These are phyloP conservation scores for Wickerhamomyces chambardii DNA, from an alignment of 805 yeast genomes.

Conservation along the genomic window DNA sequence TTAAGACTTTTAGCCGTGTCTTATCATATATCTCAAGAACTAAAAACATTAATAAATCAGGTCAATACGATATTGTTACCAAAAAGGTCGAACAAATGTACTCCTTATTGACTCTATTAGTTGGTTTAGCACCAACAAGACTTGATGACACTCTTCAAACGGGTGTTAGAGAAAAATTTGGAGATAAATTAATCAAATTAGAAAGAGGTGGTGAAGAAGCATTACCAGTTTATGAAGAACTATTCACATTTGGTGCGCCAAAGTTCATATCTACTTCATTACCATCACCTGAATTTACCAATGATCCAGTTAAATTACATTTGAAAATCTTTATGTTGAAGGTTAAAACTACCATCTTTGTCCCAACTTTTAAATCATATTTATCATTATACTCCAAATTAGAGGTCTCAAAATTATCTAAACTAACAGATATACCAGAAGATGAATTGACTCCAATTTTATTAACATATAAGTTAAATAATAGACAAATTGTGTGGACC, in stretches of 20 bases:
- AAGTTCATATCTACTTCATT: constrained; percentile 34
- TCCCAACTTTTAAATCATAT: constrained; percentile 33
- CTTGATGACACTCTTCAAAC: constrained; percentile 34
- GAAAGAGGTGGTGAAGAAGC: constrained; percentile 33
- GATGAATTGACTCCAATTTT: constrained; percentile 28
- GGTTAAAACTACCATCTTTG: constrained; percentile 26
- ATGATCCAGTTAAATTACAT: constrained; percentile 34
- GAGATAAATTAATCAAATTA: constrained; percentile 33
- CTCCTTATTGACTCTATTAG: constrained; percentile 35
- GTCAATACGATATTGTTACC: constrained; percentile 36
- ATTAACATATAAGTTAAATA: constrained; percentile 34
- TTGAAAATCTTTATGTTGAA: constrained; percentile 32
- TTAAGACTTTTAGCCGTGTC: constrained; percentile 37
- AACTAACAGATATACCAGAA: constrained; percentile 23
- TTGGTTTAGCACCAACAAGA: constrained; percentile 36
- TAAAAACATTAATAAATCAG: constrained; percentile 29
- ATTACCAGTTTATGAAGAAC: constrained; percentile 31
- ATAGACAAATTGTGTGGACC: constrained; percentile 34
- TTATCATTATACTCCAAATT: constrained; percentile 36
- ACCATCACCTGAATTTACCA: constrained; percentile 21
- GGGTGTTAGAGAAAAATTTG: constrained; percentile 36
- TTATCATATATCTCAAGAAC: constrained; percentile 36
- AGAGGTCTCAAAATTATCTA: constrained; percentile 32
- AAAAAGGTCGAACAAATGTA: constrained; percentile 43
- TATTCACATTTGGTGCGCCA: constrained; percentile 37